Percentiles rank a stretch among this genome's conserved stretches.
Conservation (phyloP, 192 early-diverging fungal genomes). For the Podila horticola region DNA sequence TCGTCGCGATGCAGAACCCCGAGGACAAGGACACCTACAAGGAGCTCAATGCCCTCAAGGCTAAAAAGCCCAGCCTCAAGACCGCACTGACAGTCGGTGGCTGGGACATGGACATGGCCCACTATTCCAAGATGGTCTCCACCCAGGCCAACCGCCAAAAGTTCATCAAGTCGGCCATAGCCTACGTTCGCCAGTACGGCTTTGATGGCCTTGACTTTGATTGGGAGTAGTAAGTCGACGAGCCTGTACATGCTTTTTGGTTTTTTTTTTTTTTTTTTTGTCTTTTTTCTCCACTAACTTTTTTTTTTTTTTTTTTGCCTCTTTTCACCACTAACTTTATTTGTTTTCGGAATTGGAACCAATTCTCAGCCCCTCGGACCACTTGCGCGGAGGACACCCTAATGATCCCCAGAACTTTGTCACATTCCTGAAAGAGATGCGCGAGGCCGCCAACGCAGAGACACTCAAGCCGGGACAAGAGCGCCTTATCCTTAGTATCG, state of each 20-base stretch:
- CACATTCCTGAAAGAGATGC: slow-evolving; percentile 35
- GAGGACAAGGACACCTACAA: slow-evolving; percentile 32
- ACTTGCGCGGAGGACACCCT: slow-evolving; percentile 26
- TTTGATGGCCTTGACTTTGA: slow-evolving; percentile 51
- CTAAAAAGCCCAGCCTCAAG: slow-evolving; percentile 34
- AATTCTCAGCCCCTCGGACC: slow-evolving; percentile 20
- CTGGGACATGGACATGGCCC: slow-evolving; percentile 53
- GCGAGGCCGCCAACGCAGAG: slow-evolving; percentile 35
- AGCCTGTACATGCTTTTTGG: background rate
- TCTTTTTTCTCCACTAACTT: no score
- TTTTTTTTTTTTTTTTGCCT: no score
- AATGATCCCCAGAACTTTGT: slow-evolving; percentile 47
- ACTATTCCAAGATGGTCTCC: slow-evolving; percentile 50
- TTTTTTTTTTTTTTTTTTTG: background rate
- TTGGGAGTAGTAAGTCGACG: slow-evolving; percentile 37
- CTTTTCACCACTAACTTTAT: no score
- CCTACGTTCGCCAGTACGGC: slow-evolving; percentile 20
- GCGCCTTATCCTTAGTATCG: slow-evolving; percentile 37
- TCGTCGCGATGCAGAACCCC: slow-evolving; percentile 33
- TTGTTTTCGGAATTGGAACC: background rate
- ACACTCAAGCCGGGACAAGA: slow-evolving; percentile 18
- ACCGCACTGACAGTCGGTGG: slow-evolving; percentile 40
- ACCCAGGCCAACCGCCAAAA: slow-evolving; percentile 42
- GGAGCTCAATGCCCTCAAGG: slow-evolving; percentile 38
- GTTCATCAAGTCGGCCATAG: slow-evolving; percentile 39